phyloP scores from a whole-genome alignment of 2,329 filamentous ascomycete species.

The Colletotrichum echinochloae region DNA sequence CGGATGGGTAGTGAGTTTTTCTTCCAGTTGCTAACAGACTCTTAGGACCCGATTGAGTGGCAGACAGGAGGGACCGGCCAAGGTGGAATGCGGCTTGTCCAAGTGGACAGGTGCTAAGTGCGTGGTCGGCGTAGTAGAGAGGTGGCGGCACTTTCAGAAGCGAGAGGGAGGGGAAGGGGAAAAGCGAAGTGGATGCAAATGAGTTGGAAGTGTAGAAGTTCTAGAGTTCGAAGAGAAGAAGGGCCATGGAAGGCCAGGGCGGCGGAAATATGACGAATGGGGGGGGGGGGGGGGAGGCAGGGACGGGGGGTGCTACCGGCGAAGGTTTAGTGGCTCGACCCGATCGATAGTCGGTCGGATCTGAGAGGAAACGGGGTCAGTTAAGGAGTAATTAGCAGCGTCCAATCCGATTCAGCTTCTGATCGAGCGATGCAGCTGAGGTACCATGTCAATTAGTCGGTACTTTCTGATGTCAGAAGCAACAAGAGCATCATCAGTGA shows the following conservation, averaged over 20 bases:
- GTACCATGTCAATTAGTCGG: not conserved
- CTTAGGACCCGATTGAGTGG: constrained; percentile 10
- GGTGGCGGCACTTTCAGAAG: constrained; percentile 9
- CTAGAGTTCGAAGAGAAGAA: constrained; percentile 41
- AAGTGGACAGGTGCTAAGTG: not conserved
- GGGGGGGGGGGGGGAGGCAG: constrained; percentile 32
- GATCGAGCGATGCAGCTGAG: not conserved
- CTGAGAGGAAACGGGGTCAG: constrained; percentile 26
- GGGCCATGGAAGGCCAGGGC: constrained; percentile 35
- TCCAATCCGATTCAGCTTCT: constrained; percentile 6
- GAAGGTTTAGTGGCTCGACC: constrained; percentile 38
- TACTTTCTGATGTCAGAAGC: not conserved
- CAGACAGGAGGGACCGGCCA: not conserved
- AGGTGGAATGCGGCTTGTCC: constrained; percentile 16
- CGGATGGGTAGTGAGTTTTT: constrained; percentile 16
- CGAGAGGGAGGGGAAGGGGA: not conserved
- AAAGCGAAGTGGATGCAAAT: constrained; percentile 13
- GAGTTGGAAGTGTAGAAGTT: constrained; percentile 37
- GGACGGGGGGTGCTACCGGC: constrained; percentile 31
- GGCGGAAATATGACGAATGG: constrained; percentile 37
- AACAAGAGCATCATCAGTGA: not conserved
- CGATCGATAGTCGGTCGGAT: constrained; percentile 39
- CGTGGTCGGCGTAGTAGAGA: not conserved
- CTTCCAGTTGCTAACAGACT: constrained; percentile 20
- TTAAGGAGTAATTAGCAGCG: constrained; percentile 1